Percentiles rank a stretch among this genome's conserved stretches.
These are phyloP conservation scores for Lentinula guzmanii DNA, from an alignment of 768 basidiomycete species.

Conservation along the genomic window DNA sequence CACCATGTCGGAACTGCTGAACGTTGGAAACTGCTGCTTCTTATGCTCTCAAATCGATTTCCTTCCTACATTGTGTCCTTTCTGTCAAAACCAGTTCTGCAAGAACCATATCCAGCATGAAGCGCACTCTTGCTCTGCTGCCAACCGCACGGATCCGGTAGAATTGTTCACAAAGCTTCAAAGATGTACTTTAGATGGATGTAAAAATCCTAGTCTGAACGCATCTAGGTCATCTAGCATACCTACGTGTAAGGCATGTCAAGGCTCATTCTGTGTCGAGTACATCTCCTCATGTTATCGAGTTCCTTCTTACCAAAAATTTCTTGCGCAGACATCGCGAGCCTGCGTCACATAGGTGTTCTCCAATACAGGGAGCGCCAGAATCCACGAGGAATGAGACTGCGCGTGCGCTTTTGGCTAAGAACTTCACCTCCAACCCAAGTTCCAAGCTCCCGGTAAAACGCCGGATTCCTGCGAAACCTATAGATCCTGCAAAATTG, in stretches of 20 bases:
- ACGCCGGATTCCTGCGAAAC: slow-evolving; percentile 20
- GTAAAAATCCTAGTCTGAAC: slow-evolving; percentile 48
- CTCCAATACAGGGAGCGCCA: slow-evolving; percentile 13
- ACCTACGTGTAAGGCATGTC: slow-evolving; percentile 46
- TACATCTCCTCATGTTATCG: slow-evolving; percentile 23
- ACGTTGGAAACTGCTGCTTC: slow-evolving; percentile 65
- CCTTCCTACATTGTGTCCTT: slow-evolving; percentile 62
- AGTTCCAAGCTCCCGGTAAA: slow-evolving; percentile 11
- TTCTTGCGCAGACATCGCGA: slow-evolving; percentile 55
- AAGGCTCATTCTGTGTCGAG: slow-evolving; percentile 58
- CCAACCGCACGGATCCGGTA: background rate
- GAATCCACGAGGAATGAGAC: slow-evolving; percentile 31
- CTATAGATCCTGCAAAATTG: slow-evolving; percentile 47
- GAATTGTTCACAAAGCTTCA: slow-evolving; percentile 21
- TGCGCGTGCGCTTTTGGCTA: slow-evolving; percentile 48
- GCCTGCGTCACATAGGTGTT: slow-evolving; percentile 54
- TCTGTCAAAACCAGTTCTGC: slow-evolving; percentile 58
- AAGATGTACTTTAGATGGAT: slow-evolving; percentile 46
- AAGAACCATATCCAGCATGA: slow-evolving; percentile 54
- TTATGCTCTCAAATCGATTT: slow-evolving; percentile 65
- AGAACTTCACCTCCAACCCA: slow-evolving; percentile 36
- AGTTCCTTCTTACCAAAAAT: slow-evolving; percentile 6
- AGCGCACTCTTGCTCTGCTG: slow-evolving; percentile 47
- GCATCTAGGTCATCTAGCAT: slow-evolving; percentile 18
- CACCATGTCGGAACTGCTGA: slow-evolving; percentile 29